These are phyloP conservation scores for Euclidium syriacum DNA, from an alignment of 345 rosid genomes.

Conservation along the genomic window DNA sequence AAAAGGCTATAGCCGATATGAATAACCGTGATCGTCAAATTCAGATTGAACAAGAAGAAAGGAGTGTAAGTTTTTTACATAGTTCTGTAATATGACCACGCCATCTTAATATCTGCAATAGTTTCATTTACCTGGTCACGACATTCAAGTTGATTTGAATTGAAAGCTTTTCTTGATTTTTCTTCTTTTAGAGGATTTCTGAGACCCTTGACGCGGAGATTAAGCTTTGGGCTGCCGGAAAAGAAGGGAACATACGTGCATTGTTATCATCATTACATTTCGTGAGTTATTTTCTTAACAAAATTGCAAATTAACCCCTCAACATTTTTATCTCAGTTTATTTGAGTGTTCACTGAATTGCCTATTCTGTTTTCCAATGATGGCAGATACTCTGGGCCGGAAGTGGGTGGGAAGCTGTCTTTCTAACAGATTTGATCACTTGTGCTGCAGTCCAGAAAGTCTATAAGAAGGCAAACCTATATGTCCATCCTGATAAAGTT, in stretches of 20 bases:
- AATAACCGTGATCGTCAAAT: conserved; percentile 57
- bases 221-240: conserved; percentile 76
- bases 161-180: no score
- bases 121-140: no score
- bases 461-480: conserved; percentile 60
- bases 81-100: no score
- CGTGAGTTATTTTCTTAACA: conserved; percentile 31
- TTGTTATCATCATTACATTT: conserved; percentile 65
- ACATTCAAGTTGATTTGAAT: no score
- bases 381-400: conserved; percentile 76
- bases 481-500: conserved; percentile 83
- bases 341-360: neutral
- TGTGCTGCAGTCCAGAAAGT: conserved; percentile 64
- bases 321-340: neutral
- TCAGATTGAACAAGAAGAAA: conserved; percentile 73
- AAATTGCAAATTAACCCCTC: neutral
- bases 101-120: neutral
- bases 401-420: conserved; percentile 66
- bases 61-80: conserved; percentile 67
- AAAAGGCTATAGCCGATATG: conserved; percentile 64
- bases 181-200: conserved; percentile 68
- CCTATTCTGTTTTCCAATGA: neutral
- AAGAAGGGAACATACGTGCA: conserved; percentile 75
- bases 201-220: conserved; percentile 47
- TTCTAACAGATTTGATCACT: conserved; percentile 69